Evolutionary conservation across 805 yeast species (phyloP).

Genomic region (Metschnikowia shivogae): DNA sequence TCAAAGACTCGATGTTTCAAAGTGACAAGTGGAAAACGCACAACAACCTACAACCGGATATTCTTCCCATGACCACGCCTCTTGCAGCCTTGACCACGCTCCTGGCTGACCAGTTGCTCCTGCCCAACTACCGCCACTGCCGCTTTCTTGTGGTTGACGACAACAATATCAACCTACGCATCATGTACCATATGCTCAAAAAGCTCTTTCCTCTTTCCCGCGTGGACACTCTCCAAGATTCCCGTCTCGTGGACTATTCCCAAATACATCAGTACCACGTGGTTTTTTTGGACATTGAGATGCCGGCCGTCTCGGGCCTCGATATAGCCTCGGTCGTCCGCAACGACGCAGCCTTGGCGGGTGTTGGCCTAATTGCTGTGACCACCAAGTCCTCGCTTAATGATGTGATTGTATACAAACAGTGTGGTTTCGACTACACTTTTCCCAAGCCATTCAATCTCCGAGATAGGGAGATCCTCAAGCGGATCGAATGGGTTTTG

Average conservation of each 20-base stretch:
- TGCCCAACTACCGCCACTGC: constrained; percentile 15
- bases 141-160: constrained; percentile 37
- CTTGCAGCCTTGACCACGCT: constrained; percentile 1
- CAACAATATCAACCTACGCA: constrained; percentile 37
- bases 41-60: neutral
- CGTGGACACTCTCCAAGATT: constrained; percentile 28
- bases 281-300: constrained; percentile 42
- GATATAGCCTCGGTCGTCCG: constrained; percentile 28
- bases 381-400: constrained; percentile 30
- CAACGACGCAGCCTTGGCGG: constrained; percentile 11
- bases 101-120: neutral
- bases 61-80: constrained; percentile 1
- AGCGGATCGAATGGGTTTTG: constrained; percentile 18
- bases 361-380: constrained; percentile 37
- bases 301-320: constrained; percentile 40
- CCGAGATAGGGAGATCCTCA: constrained; percentile 18
- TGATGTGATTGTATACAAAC: constrained; percentile 29
- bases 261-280: constrained; percentile 15
- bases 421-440: constrained; percentile 38
- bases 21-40: constrained; percentile 3
- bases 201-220: constrained; percentile 33
- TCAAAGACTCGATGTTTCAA: neutral
- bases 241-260: constrained; percentile 27
- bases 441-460: constrained; percentile 37
- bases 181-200: constrained; percentile 28